Base-by-base conservation (phyloP, 805 yeast species). In the Pichia gijzeniarum region DNA sequence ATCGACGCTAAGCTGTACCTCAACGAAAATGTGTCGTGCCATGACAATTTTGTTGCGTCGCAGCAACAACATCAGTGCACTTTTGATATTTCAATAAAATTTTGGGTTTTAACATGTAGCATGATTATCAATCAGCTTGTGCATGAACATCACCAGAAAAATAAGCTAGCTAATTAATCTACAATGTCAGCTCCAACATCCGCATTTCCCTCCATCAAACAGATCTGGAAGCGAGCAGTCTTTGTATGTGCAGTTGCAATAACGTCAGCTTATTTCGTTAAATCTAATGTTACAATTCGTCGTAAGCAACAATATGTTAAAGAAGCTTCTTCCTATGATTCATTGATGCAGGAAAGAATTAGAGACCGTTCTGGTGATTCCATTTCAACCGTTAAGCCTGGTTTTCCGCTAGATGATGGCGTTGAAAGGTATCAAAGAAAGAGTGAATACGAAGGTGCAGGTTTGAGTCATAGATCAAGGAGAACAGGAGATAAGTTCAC, bases 391-490 rank as follows among this genome's bases (percentile, higher is more conserved):
- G 58, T 56, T 7, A 55, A 53, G 28, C 67, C 68, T 5, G 69
- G 68, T 10, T 64, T 65, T 43, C 67, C 68, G 7, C 51, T 54
- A 7, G 55, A 58, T 18, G 56, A 56, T n/a, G 59, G 53, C 10
- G 62, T 58, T 31, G 65, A 67, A 38, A 63, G 82, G 20, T 65
- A 63, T 19, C 55, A 63, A 37, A 65, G 89, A 49, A 78, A 79
- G 50, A 76, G 82, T 43, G 79, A 74, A 54, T 85, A 73, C 56
- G 85, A 81, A 53, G 91, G 89, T 5, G 71, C 82, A 1, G 86
- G 87, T 1, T 67, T 67, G 44, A 74, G 85, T 40, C 80, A 80
- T 45, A 60, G 49, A 89, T 61, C 68, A 39, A 53, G 69, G 33
- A 61, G 62, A 48, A 58, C 58, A 36, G 70, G 70, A 31, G 69